Evolutionary conservation across 768 basidiomycete genomes (phyloP).

Genomic region (Termitomyces sp.): DNA sequence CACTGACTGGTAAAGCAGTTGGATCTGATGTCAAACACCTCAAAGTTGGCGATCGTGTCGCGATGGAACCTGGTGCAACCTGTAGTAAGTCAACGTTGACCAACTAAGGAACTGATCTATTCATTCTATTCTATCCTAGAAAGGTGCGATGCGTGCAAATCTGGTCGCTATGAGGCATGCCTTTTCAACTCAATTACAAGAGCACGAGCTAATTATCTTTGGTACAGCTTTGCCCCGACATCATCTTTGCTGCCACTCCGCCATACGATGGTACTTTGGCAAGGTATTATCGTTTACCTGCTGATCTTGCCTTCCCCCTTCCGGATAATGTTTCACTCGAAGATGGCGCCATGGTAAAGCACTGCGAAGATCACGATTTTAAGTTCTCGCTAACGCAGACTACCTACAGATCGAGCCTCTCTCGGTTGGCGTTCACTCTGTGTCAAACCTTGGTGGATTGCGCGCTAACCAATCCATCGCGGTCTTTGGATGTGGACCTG

Average conservation of each 20-base stretch:
- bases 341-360: slow-evolving; percentile 85
- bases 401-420: slow-evolving; percentile 83
- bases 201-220: background rate
- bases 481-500: slow-evolving; percentile 86
- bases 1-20: slow-evolving; percentile 34
- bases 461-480: slow-evolving; percentile 70
- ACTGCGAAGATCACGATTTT: background rate
- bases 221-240: slow-evolving; percentile 72
- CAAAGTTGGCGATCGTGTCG: slow-evolving; percentile 81
- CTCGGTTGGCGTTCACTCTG: slow-evolving; percentile 87
- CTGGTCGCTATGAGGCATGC: slow-evolving; percentile 74
- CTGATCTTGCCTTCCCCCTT: slow-evolving; percentile 78
- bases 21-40: slow-evolving; percentile 72
- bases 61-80: slow-evolving; percentile 86
- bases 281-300: slow-evolving; percentile 82
- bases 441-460: slow-evolving; percentile 69
- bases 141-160: slow-evolving; percentile 77
- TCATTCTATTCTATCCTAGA: slow-evolving; percentile 15
- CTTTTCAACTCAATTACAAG: background rate
- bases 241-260: slow-evolving; percentile 89
- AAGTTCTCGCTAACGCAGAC: background rate
- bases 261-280: slow-evolving; percentile 88
- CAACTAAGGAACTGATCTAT: slow-evolving; percentile 4
- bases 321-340: slow-evolving; percentile 83
- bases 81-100: slow-evolving; percentile 44